These are phyloP conservation scores for Hypomyces perniciosus DNA, from an alignment of 2,329 filamentous ascomycete species.

Conservation along the genomic window DNA sequence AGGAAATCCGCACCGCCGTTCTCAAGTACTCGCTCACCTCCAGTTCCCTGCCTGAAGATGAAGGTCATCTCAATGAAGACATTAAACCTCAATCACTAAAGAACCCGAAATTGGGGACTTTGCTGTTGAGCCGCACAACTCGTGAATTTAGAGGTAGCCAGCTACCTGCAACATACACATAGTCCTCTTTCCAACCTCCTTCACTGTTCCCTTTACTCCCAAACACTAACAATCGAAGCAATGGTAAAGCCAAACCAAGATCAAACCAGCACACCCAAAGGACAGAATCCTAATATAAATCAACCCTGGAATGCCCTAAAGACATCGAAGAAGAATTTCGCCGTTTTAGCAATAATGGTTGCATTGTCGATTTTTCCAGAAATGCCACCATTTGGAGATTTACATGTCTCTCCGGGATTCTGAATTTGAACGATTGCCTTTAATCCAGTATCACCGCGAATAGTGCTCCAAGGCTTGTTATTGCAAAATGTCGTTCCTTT, in stretches of 20 bases:
- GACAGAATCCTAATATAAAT: background rate
- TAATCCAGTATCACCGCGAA: background rate
- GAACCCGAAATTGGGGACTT: too few relatives aligned
- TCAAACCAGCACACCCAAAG: too few relatives aligned
- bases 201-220: too few relatives aligned
- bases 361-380: background rate
- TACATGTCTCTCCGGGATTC: background rate
- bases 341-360: background rate
- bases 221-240: too few relatives aligned
- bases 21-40: conserved; percentile 25
- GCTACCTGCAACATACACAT: too few relatives aligned
- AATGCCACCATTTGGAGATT: background rate
- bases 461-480: background rate
- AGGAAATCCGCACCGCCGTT: background rate
- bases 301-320: background rate
- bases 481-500: background rate
- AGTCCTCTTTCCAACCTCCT: too few relatives aligned
- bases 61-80: too few relatives aligned
- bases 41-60: conserved; percentile 44
- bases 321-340: background rate
- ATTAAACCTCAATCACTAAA: too few relatives aligned
- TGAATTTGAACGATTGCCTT: background rate
- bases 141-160: too few relatives aligned
- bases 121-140: too few relatives aligned
- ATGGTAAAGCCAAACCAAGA: too few relatives aligned